Conservation (phyloP, 2,329 filamentous ascomycete genomes). For the Neonectria sp. region DNA sequence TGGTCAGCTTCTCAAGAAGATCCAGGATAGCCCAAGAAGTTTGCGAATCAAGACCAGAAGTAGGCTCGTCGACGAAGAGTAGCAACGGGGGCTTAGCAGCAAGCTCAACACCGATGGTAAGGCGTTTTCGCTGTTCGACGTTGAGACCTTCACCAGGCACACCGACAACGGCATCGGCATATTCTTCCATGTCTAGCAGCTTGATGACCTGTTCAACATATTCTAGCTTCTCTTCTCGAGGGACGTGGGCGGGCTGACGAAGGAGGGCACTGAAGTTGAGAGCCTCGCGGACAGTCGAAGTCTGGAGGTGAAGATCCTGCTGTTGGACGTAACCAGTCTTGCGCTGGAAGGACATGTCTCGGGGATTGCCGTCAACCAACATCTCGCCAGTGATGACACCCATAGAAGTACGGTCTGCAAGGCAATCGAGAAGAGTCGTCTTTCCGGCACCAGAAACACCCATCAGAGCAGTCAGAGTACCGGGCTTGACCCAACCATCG, state of each 20-base stretch:
- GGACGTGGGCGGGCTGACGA: constrained; percentile 83
- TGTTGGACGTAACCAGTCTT: constrained; percentile 95
- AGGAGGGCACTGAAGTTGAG: constrained; percentile 89
- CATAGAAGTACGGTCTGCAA: constrained; percentile 90
- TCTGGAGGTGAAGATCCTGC: constrained; percentile 89
- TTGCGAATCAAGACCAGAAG: constrained; percentile 92
- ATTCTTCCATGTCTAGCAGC: constrained; percentile 90
- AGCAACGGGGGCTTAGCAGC: constrained; percentile 92
- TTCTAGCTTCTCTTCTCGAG: constrained; percentile 82
- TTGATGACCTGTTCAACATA: constrained; percentile 95
- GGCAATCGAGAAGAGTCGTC: constrained; percentile 88
- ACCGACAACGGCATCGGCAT: constrained; percentile 92
- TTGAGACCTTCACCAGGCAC: constrained; percentile 90
- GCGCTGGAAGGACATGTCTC: constrained; percentile 88
- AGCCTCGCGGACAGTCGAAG: constrained; percentile 89
- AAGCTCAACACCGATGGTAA: constrained; percentile 97
- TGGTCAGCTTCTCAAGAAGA: constrained; percentile 89
- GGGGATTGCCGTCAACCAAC: constrained; percentile 74
- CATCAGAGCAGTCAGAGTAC: constrained; percentile 91
- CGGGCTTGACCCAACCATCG: constrained; percentile 94
- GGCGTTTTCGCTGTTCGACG: constrained; percentile 78
- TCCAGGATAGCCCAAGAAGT: constrained; percentile 94
- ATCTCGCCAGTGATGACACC: constrained; percentile 91
- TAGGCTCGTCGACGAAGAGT: constrained; percentile 95
- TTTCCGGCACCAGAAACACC: constrained; percentile 95